Conservation (phyloP, 192 early-diverging fungal genomes). For the Spizellomyces sp. region DNA sequence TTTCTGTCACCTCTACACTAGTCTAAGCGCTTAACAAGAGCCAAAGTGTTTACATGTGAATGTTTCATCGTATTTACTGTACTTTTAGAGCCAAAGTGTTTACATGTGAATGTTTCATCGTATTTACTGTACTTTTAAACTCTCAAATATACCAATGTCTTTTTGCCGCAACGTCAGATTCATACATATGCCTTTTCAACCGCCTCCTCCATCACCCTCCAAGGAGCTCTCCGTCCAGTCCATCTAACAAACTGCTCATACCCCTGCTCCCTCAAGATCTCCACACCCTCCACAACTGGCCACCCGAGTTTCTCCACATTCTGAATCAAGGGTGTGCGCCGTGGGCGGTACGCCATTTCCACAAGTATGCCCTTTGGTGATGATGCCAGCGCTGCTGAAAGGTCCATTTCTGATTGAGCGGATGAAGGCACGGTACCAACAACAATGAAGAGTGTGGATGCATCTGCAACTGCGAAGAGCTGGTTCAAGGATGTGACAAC, state of each 20-base stretch:
- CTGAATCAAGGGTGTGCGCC: slow-evolving; percentile 73
- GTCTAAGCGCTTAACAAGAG: too few relatives aligned
- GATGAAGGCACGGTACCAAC: slow-evolving; percentile 85
- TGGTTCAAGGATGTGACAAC: slow-evolving; percentile 54
- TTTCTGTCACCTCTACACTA: too few relatives aligned
- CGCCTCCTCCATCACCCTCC: background rate
- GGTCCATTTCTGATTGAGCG: slow-evolving; percentile 56
- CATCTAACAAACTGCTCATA: slow-evolving; percentile 87
- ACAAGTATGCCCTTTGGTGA: slow-evolving; percentile 69
- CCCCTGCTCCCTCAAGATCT: slow-evolving; percentile 91
- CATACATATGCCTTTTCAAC: background rate
- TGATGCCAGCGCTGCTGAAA: slow-evolving; percentile 53
- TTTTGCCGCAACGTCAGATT: too few relatives aligned
- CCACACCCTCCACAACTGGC: slow-evolving; percentile 75
- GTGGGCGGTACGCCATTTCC: slow-evolving; percentile 94
- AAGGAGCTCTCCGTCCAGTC: slow-evolving; percentile 57
- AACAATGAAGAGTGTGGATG: slow-evolving; percentile 59
- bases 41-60: too few relatives aligned
- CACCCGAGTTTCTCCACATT: slow-evolving; percentile 56
- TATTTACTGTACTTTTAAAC: too few relatives aligned
- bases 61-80: too few relatives aligned
- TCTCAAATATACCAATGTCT: too few relatives aligned
- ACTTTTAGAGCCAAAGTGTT: too few relatives aligned
- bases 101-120: too few relatives aligned
- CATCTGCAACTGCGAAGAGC: slow-evolving; percentile 51